Evolutionary conservation across 371 early-diverging fungal genomes (phyloP), one percentile per base, ranked within the genome.

Genomic region (Apophysomyces trapeziformis): DNA sequence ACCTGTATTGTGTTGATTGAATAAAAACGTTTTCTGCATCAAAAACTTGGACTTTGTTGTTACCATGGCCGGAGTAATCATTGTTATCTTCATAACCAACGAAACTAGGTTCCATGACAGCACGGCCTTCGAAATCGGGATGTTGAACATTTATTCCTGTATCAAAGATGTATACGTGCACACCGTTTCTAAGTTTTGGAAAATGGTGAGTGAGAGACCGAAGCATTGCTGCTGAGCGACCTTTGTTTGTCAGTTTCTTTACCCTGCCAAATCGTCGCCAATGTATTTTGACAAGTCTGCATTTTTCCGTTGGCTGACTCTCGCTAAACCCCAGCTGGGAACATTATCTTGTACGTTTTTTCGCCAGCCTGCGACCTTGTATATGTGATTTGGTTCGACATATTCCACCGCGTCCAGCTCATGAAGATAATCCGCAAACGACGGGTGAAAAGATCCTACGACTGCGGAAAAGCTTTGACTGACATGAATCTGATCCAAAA

Each of bases 81-180:
- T 57, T 61, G 9, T 68, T 71, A 14, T 62, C 68, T 61, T 85
- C 87, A 38, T 72, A 73, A 8, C 68, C 54, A 37, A 88, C 74
- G 67, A 87, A 88, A 54, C 85, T 91, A 39, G 82, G 84, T 26
- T 92, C 95, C 70, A 78, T 79, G 47, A 63, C 70, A 39, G 95
- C 98, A 70, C 95, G 89, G 12, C 92, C 94, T 58, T 80, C 82
- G 66, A 98, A 92, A 61, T 98, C 97, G 18, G 74, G 76, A 76
- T 96, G 95, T 3, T 67, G 68, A 36, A 82, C 73, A 72, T 86
- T 70, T 45, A 93, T 83, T 35, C 95, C 95, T 5, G 93, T 90
- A 68, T 93, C 93, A 38, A 93, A 67, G 7, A 93, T 84, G 73
- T 86, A 90, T 7, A 87, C 90, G 38, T 78, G 79, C 14, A 91